Base-by-base conservation (phyloP, 768 basidiomycete genomes). In the Rhodotorula toruloides region DNA sequence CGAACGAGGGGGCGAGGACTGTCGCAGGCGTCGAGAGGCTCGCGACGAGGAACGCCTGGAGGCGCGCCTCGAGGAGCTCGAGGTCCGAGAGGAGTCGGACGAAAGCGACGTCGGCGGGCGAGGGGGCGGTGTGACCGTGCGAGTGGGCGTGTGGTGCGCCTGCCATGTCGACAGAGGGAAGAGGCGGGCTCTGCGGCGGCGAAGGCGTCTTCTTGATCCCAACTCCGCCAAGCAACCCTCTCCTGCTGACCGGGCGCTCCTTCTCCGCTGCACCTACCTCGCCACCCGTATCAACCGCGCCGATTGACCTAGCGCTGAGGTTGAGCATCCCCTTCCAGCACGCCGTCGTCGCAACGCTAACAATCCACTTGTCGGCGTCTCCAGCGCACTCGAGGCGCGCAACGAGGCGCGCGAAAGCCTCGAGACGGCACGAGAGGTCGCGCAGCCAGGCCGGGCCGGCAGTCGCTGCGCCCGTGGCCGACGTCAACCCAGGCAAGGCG, bases 241-340 rank as follows among this genome's bases (percentile, higher is more conserved):
- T 46, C 48, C 36, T 29, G 25, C 27, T 31, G 39, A 25, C 17
- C 32, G 4, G 16, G 6, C 46, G 53, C 8, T 4, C 39, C 17
- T 42, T 17, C 29, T 27, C 17, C 27, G 31, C 36, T 11, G 36
- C 21, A n/a, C 32, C 40, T 29, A 14, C 16, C 21, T 7, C 34
- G 31, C 37, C 31, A 44, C 54, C 13, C 29, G 5, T 4, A 29
- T 34, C 47, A 43, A 58, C 61, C 25, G 36, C 4, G 14, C 47
- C 68, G 27, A 69, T 46, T 19, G 54, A 32, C 9, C 70, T 40
- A 21, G 67, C 71, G 10, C 48, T 39, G 39, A 61, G 60, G n/a
- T 47, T 54, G 36, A 75, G 62, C 72, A 75, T 68, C 55, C 68
- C 73, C 58, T 75, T 75, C 73, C 73, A 75, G 7, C 61, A 61